Conservation (phyloP, 495 filamentous ascomycete species). For the Rusavskia elegans region DNA sequence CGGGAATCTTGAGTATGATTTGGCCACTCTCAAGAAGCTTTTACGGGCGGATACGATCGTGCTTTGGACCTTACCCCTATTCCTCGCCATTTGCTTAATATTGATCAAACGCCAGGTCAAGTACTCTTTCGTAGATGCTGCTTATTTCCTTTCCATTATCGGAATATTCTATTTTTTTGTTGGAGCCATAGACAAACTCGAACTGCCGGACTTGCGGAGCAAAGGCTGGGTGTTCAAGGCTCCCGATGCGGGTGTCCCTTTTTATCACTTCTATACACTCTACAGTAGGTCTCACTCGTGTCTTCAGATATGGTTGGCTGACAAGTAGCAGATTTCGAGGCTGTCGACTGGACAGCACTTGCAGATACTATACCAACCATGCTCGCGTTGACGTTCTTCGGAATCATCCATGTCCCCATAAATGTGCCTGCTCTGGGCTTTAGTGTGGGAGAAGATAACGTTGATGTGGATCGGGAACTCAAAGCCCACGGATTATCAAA, state of each 20-base stretch:
- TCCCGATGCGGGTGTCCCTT: constrained; percentile 69
- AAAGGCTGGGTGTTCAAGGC: constrained; percentile 83
- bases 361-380: constrained; percentile 74
- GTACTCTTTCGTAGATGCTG: constrained; percentile 66
- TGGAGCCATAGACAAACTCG: constrained; percentile 43
- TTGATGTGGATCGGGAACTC: constrained; percentile 81
- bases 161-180: constrained; percentile 70
- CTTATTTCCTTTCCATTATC: constrained; percentile 73
- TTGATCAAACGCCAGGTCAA: constrained; percentile 55
- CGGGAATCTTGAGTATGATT: constrained; percentile 64
- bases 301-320: constrained; percentile 4
- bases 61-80: constrained; percentile 71
- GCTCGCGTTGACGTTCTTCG: constrained; percentile 96
- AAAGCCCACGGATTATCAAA: constrained; percentile 90
- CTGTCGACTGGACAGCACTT: constrained; percentile 68
- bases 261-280: constrained; percentile 92
- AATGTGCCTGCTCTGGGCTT: constrained; percentile 88
- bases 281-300: constrained; percentile 41
- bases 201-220: constrained; percentile 44
- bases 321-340: constrained; percentile 30
- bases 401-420: constrained; percentile 91
- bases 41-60: constrained; percentile 52
- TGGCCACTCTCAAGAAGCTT: constrained; percentile 58
- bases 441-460: constrained; percentile 76
- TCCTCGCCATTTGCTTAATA: constrained; percentile 61